Base-by-base conservation (phyloP, 371 early-diverging fungal species). In the Mortierella sp. region DNA sequence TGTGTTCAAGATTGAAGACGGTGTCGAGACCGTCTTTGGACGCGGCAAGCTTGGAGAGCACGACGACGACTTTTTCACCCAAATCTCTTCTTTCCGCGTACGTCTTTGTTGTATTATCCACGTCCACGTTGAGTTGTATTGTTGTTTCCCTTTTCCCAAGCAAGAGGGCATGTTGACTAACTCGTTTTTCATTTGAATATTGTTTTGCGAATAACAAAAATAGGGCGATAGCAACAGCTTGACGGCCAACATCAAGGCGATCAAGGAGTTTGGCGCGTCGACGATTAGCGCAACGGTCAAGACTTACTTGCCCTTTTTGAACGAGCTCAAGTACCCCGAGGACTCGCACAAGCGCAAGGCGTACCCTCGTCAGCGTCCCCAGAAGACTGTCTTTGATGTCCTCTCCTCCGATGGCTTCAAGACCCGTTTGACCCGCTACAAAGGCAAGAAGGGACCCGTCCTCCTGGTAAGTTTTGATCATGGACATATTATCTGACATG, bases 391-490 rank as follows among this genome's bases (percentile, higher is more conserved):
- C 11, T 85, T 68, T 77, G 77, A 79, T 41, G 86, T 88, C 27
- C 68, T 83, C 24, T 75, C 80, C 1, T 78, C 78, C 14, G 83
- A 85, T 38, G 77, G 85, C n/a, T 78, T 83, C 70, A 72, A 83
- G 24, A 78, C 82, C 16, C 78, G 76, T 43, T 56, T 88, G 74
- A 82, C 84, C n/a, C 81, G 88, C 32, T 79, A 81, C 63, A 74
- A 76, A 35, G 88, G 84, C 38, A 87, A 73, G 65, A 88, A 88
- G 71, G 89, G 88, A 27, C 89, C 89, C 16, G 82, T 89, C 32
- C 83, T 89, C 16, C 60, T 89, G 80, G 87, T 89, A 81, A 77
- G 75, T 58, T 63, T 35, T 32, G 16, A 6, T n/a, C n/a, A 18
- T 32, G 21, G 35, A 41, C 46, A n/a, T 74, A 27, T 70, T 1